Base-by-base conservation (phyloP, 306 rosid species). In the Sicyos baderoa region DNA sequence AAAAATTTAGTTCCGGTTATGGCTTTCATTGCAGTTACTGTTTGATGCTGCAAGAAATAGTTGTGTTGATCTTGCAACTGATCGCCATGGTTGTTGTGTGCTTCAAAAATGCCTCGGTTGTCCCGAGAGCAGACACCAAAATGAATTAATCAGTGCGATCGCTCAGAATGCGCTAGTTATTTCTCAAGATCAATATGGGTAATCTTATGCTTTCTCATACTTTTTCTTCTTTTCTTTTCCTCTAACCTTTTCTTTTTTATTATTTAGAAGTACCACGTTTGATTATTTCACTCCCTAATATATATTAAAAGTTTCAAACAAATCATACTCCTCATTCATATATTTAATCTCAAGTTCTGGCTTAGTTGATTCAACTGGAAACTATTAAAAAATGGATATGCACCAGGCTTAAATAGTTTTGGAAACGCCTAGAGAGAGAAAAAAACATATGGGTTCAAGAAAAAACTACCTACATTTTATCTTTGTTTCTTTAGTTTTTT, bases 11-110 rank as follows among this genome's bases (percentile, higher is more conserved):
- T 64, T 17, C 50, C 1, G 4, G 29, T 35, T 51, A 32, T n/a
- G 47, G 25, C 61, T 74, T 73, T 53, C 55, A 29, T 68, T 72
- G 79, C 81, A 85, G 90, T 81, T 85, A 72, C 72, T 85, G n/a
- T 79, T 62, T 54, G 79, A 76, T 35, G 87, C 90, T 78, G 82
- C 84, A 42, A 75, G 74, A 59, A 52, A 64, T 25, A 63, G 79
- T 17, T 83, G 87, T 62, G 79, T 83, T 66, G 84, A 86, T 61
- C 83, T 86, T 69, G 87, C 84, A 21, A 81, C 74, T 1, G 81
- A 86, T 51, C 86, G 87, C 37, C 87, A 86, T 70, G 87, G 90
- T 22, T 86, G 90, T 76, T 83, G 87, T 53, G 90, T 83, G 52
- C 84, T 86, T 54, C 87, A 83, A 68, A 80, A 81, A 77, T 86